Evolutionary conservation across 2,329 filamentous ascomycete genomes (phyloP), one percentile per base, ranked within the genome.

Genomic region (Lanzia echinophila): DNA sequence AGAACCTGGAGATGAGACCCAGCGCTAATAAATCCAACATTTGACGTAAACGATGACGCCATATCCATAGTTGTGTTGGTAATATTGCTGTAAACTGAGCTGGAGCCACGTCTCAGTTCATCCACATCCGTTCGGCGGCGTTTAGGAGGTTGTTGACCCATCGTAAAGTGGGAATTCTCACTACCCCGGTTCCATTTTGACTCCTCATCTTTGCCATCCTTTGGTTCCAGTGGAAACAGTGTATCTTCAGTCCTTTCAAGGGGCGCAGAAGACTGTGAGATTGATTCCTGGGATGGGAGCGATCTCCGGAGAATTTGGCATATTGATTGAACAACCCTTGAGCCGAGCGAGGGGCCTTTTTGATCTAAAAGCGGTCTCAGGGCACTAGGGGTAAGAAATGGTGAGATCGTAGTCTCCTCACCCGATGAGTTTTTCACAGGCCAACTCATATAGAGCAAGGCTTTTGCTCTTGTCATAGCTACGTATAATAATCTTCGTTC

Each of bases 401-500:
- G 77, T 0, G 89, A 94, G 15, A 92, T 68, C 7, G 78, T 81
- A 0, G 84, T 82, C 54, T 82, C 75, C 60, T 84, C 78, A 22
- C 77, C 73, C 53, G 81, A 78, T 7, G 84, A 82, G 56, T 82
- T 84, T 61, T 83, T 84, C 36, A 84, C 69, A 0, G 91, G 89
- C 60, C 83, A 88, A 68, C 90, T 96, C 52, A 97, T 75, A 63
- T 96, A 96, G 1, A 99, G 73, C 31, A 97, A 71, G 1, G 83
- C 85, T 67, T 97, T 86, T 6, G 94, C 92, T 67, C 92, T 79
- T 3, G 92, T 99, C 91, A 99, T 97, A 28, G 91, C 92, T 13
- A 99, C 94, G 64, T 97, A 99, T 0, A 99, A 75, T 44, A 99
- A 72, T 28, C 92, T 79, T 56, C 94, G 79, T 68, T 99, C 92